A percentile compares a stretch with the other conserved stretches of the same genome.
Evolutionary conservation across 1,284 basidiomycete species (phyloP).

Genomic region (Porogramme epimiltina): DNA sequence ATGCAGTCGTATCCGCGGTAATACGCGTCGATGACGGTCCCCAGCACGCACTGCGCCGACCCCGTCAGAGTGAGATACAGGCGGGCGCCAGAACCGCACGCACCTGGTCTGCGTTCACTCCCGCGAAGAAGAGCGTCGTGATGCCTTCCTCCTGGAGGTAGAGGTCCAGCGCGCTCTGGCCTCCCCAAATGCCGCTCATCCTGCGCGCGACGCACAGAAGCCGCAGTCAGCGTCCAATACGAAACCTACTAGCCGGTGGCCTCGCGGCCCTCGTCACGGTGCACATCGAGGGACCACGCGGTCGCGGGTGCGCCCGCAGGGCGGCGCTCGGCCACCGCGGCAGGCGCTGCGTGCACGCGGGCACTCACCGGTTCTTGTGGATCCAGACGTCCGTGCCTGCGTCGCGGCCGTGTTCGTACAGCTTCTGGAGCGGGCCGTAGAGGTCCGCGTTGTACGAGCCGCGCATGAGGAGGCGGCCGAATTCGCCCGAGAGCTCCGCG

Average conservation of each 20-base stretch:
- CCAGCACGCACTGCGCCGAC: conserved; percentile 56
- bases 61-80: neutral
- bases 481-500: conserved; percentile 51
- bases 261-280: neutral
- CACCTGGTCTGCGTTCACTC: conserved; percentile 72
- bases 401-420: conserved; percentile 53
- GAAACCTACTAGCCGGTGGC: neutral
- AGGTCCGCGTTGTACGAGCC: conserved; percentile 55
- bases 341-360: neutral
- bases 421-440: conserved; percentile 60
- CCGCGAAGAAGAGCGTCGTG: conserved; percentile 61
- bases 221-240: no score
- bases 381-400: conserved; percentile 69
- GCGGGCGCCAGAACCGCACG: neutral
- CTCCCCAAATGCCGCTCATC: conserved; percentile 70
- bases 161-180: conserved; percentile 58
- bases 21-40: conserved; percentile 65
- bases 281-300: neutral
- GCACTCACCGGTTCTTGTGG: conserved; percentile 65
- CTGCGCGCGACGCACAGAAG: no score
- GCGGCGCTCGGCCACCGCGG: neutral
- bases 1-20: conserved; percentile 66
- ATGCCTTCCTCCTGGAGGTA: conserved; percentile 66
- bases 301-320: no score
- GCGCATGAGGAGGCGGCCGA: conserved; percentile 64